Percentiles rank a stretch among this genome's conserved stretches.
phyloP scores from a whole-genome alignment of 352 stramenopile genomes.

The Pythium sp. region DNA sequence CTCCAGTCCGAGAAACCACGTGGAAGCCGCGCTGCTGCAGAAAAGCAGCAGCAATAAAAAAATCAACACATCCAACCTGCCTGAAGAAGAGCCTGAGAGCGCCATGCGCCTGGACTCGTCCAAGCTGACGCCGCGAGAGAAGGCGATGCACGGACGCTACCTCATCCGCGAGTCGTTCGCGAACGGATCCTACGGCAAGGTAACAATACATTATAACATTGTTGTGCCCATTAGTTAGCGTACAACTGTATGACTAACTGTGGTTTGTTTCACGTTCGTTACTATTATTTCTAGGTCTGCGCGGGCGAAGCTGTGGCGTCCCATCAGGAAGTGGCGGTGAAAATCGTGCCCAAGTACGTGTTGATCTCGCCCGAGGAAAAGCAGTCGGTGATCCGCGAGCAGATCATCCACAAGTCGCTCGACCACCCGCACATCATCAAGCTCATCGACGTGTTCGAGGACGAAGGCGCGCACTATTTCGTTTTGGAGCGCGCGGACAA shows the following conservation, averaged over 20 bases:
- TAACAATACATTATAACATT: constrained; percentile 12
- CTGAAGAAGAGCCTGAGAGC: constrained; percentile 10
- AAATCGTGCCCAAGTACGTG: constrained; percentile 78
- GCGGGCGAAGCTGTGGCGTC: constrained; percentile 46
- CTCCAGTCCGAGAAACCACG: constrained; percentile 11
- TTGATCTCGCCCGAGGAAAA: constrained; percentile 68
- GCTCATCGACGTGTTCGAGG: constrained; percentile 70
- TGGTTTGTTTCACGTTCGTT: neutral
- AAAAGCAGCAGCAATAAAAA: constrained; percentile 6
- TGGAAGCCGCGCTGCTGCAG: constrained; percentile 1
- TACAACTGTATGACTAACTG: constrained; percentile 11
- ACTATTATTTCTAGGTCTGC: constrained; percentile 27
- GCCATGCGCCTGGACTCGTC: constrained; percentile 25
- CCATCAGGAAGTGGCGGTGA: constrained; percentile 60
- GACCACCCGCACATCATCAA: constrained; percentile 75
- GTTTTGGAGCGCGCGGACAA: constrained; percentile 65
- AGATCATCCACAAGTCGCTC: constrained; percentile 65
- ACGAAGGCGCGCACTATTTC: constrained; percentile 73
- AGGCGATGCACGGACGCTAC: constrained; percentile 69
- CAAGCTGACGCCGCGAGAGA: constrained; percentile 53
- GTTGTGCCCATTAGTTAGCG: neutral
- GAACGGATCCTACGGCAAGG: constrained; percentile 64
- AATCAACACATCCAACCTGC: constrained; percentile 1
- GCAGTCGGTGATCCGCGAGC: constrained; percentile 66
- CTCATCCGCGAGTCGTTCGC: constrained; percentile 74